phyloP scores from a whole-genome alignment of 805 yeast genomes.

The Nakazawaea holstii region DNA sequence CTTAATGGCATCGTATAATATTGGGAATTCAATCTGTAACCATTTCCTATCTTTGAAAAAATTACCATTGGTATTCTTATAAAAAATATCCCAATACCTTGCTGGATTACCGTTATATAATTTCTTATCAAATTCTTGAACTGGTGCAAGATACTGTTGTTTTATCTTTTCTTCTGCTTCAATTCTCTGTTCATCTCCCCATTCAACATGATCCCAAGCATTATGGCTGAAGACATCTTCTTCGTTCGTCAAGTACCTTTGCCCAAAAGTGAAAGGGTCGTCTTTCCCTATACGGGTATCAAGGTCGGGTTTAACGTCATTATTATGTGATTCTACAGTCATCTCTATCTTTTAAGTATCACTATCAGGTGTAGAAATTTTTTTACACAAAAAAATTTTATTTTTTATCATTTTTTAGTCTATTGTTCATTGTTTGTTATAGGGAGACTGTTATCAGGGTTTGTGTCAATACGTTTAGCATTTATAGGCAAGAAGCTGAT shows the following conservation, averaged over 20 bases:
- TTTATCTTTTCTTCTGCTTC: constrained; percentile 72
- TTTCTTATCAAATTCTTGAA: constrained; percentile 77
- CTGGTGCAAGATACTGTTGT: constrained; percentile 77
- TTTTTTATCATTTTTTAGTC: too few relatives aligned
- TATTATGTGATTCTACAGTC: too few relatives aligned
- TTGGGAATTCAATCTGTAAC: constrained; percentile 92
- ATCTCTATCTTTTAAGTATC: too few relatives aligned
- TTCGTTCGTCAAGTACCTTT: constrained; percentile 63
- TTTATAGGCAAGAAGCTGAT: too few relatives aligned
- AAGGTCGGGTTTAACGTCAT: constrained; percentile 35
- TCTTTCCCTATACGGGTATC: constrained; percentile 74
- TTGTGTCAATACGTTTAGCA: too few relatives aligned
- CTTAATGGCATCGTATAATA: constrained; percentile 71
- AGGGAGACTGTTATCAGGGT: too few relatives aligned
- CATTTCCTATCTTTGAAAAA: constrained; percentile 96
- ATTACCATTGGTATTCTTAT: constrained; percentile 84
- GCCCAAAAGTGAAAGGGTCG: constrained; percentile 89
- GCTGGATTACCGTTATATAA: constrained; percentile 83
- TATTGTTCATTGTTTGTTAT: too few relatives aligned
- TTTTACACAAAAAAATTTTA: too few relatives aligned
- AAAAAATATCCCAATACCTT: constrained; percentile 91
- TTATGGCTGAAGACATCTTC: constrained; percentile 87
- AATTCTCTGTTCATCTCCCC: constrained; percentile 85
- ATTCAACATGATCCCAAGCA: constrained; percentile 97
- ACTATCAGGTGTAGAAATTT: too few relatives aligned